phyloP scores from a whole-genome alignment of 768 basidiomycete species.

The Mycena epipterygia region DNA sequence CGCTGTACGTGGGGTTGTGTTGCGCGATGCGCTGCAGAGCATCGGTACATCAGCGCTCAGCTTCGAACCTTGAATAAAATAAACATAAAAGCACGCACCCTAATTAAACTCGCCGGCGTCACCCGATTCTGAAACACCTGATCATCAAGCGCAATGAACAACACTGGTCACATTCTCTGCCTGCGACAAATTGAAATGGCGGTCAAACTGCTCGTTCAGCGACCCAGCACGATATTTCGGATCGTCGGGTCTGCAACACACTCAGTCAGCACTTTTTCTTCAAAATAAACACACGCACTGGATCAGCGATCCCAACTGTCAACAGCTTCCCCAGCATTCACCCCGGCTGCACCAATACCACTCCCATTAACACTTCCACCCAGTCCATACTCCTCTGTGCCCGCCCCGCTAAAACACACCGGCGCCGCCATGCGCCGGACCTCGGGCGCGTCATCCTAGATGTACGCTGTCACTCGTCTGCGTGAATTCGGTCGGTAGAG shows the following conservation, averaged over 20 bases:
- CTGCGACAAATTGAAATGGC: conserved; percentile 96
- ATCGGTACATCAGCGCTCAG: not conserved
- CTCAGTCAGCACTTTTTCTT: not conserved
- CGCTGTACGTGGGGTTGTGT: conserved; percentile 98
- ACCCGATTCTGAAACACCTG: conserved; percentile 95
- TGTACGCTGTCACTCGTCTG: conserved; percentile 91
- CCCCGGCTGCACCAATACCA: not conserved
- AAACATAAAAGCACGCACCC: conserved; percentile 45
- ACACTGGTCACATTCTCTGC: conserved; percentile 97
- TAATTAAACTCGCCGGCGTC: conserved; percentile 90
- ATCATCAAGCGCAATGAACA: conserved; percentile 99
- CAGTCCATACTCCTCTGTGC: not conserved
- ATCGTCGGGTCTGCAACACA: conserved; percentile 24
- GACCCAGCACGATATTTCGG: conserved; percentile 57
- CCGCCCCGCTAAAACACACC: conserved; percentile 89
- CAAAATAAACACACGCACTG: conserved; percentile 63
- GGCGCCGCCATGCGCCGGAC: conserved; percentile 91
- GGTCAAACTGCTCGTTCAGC: conserved; percentile 94
- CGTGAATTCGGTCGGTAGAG: conserved; percentile 88
- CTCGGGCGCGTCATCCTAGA: conserved; percentile 92
- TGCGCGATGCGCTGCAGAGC: conserved; percentile 74
- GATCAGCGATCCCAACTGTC: conserved; percentile 96
- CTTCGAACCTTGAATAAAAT: not conserved
- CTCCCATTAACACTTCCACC: not conserved
- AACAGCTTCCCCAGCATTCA: conserved; percentile 96